Percentiles rank a stretch among this genome's conserved stretches.
Evolutionary conservation across 176 grass and related monocot species (phyloP).

Genomic region (Sorghum bicolor): DNA sequence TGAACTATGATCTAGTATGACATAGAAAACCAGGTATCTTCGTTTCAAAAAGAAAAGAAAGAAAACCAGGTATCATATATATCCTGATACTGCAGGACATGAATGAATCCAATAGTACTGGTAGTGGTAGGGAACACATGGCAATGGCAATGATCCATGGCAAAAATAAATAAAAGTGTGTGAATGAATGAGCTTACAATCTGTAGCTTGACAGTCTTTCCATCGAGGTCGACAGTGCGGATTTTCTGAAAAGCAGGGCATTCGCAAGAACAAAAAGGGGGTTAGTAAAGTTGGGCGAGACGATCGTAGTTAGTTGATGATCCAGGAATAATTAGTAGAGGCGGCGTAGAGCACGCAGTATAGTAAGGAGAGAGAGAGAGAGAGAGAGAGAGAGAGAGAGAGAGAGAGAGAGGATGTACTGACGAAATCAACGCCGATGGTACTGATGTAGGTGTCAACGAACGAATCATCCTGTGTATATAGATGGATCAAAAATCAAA

Average conservation of each 20-base stretch:
- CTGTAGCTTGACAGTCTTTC: constrained; percentile 81
- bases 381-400: too few relatives aligned
- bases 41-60: too few relatives aligned
- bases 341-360: not conserved
- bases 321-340: not conserved
- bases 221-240: constrained; percentile 71
- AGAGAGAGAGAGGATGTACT: constrained; percentile 36
- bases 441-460: constrained; percentile 93
- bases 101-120: not conserved
- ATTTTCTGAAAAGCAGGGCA: constrained; percentile 67
- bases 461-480: constrained; percentile 74
- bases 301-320: not conserved
- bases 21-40: not conserved
- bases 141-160: too few relatives aligned
- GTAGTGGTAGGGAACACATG: too few relatives aligned
- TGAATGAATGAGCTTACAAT: constrained; percentile 54
- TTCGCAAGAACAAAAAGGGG: not conserved
- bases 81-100: not conserved
- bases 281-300: not conserved
- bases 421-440: constrained; percentile 97
- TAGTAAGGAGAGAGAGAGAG: not conserved
- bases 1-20: not conserved
- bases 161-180: not conserved
- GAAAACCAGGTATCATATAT: too few relatives aligned
- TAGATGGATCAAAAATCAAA: not conserved